Base-by-base conservation (phyloP, 331 rosid species). In the Malus hybrid region DNA sequence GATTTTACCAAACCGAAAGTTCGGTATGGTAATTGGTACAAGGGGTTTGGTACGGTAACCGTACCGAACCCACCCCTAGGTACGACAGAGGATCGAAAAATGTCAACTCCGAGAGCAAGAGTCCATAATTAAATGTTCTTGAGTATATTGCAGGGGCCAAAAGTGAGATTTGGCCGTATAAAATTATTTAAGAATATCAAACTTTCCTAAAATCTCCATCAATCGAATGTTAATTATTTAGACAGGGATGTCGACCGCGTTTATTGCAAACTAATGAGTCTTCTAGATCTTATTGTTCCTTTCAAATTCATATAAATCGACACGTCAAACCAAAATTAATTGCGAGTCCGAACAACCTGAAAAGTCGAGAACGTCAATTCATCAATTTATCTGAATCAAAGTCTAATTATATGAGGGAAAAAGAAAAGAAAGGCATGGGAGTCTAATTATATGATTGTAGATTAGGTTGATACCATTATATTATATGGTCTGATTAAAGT, bases 241-340 rank as follows among this genome's bases (percentile, higher is more conserved):
- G n/a, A 6, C n/a, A 0, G 3, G n/a, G 2, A 50, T 15, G 48
- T 15, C n/a, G 0, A 50, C n/a, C 2, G n/a, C 18, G 1, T 15
- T 50, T 16, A 50, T 14, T 48, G 53, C 48, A 42, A 42, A 42
- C 48, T 42, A 3, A 42, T 42, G 48, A 42, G 48, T 42, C 5
- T 42, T 42, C 1, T 10, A 3, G 5, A 42, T 42, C 48, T 42
- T 10, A 2, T 42, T 42, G 56, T 50, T 50, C 56, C 20, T 6
- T 50, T 16, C n/a, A 50, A 16, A 50, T 16, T 18, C 56, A 16
- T 50, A 42, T 42, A 42, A 42, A 42, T 42, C 0, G 48, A 42
- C 14, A 42, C 48, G 48, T 2, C 1, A 42, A 42, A 42, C 14
- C 48, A 42, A 10, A 42, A 42, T 42, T 1, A 42, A 10, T 42